Evolutionary conservation across 345 rosid species (phyloP).

Genomic region (Ceriops decandra): DNA sequence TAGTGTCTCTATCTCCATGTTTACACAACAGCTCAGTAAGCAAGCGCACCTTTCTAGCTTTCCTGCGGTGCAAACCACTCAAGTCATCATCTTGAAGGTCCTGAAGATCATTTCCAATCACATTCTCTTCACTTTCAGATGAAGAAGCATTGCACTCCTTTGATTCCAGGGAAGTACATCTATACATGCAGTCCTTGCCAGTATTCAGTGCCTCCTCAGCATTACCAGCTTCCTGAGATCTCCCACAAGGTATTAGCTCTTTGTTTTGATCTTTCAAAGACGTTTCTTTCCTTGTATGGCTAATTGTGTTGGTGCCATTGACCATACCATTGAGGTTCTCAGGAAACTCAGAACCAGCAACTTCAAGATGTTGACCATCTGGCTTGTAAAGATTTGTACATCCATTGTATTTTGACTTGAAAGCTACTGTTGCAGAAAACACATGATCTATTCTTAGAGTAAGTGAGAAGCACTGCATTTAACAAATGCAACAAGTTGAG

Average conservation of each 20-base stretch:
- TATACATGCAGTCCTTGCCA: slow-evolving; percentile 23
- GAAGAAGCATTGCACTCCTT: slow-evolving; percentile 41
- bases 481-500: slow-evolving; percentile 1
- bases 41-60: slow-evolving; percentile 61
- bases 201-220: slow-evolving; percentile 33
- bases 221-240: slow-evolving; percentile 28
- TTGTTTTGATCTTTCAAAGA: slow-evolving; percentile 20
- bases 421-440: slow-evolving; percentile 32
- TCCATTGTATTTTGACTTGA: slow-evolving; percentile 23
- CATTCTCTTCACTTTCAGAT: slow-evolving; percentile 51
- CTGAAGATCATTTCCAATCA: slow-evolving; percentile 24
- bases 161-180: slow-evolving; percentile 32
- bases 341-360: slow-evolving; percentile 22
- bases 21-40: slow-evolving; percentile 68
- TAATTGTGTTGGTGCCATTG: slow-evolving; percentile 18
- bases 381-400: slow-evolving; percentile 25
- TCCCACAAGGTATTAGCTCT: slow-evolving; percentile 26
- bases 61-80: slow-evolving; percentile 50
- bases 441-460: slow-evolving; percentile 21
- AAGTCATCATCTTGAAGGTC: slow-evolving; percentile 28
- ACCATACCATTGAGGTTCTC: slow-evolving; percentile 9
- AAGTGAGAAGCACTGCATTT: not conserved
- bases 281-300: slow-evolving; percentile 23
- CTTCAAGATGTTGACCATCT: slow-evolving; percentile 20
- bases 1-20: slow-evolving; percentile 28